Base-by-base conservation (phyloP, 805 yeast genomes). In the Myxozyma lipomycoides region DNA sequence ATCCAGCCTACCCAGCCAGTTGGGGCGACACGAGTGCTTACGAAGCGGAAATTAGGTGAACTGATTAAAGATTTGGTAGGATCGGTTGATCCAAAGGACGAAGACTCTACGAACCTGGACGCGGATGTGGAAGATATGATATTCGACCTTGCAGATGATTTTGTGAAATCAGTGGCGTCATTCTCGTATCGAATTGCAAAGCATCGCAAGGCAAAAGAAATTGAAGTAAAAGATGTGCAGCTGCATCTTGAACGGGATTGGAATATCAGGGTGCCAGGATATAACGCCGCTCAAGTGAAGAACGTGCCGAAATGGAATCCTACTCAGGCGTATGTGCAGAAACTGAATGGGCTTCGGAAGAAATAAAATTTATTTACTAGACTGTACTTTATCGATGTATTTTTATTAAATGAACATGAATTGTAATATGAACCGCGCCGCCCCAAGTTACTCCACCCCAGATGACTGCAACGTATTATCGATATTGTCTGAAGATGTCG, bases 121-220 rank as follows among this genome's bases (percentile, higher is more conserved):
- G 97, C 97, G 22, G 96, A 91, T 66, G 95, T 87, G 17, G 96
- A 89, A 67, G 97, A 90, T 60, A 70, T 91, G 40, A 70, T 91
- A 35, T 72, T 91, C 39, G 98, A 91, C 67, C 71, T 91, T 41
- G 96, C 98, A 0, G 98, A 91, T 68, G 97, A 91, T 64, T 91
- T 91, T 64, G 91, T 91, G 10, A 78, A 86, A 6, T 82, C 85
- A 45, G 95, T 93, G 2, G 88, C 97, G 0, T 74, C 87, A 2
- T 91, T 91, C 71, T 95, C 97, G 0, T 90, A 97, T 65, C 78
- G 93, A 48, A 73, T 91, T 59, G 97, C 98, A 21, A 91, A 91
- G 66, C 96, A 90, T 65, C 78, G 98, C 61, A 87, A 86, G 64
- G 79, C 86, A 5, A 96, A 91, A 54, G 78, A 83, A 36, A 72